Conservation (phyloP, 148 eudicot genomes). For the Tetragonia tetragonoides region DNA sequence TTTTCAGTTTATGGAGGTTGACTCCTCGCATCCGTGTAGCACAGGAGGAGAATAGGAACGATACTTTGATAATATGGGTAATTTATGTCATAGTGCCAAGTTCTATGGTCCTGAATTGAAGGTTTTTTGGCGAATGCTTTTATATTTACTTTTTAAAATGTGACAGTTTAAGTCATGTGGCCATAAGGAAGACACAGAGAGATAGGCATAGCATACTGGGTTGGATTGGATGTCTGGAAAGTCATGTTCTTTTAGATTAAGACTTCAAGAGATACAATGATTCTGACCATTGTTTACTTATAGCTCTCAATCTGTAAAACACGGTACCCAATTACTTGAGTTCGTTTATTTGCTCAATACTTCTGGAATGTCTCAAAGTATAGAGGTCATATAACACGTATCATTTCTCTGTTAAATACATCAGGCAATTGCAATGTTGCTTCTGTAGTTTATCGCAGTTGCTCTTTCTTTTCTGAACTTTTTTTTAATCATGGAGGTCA, state of each 20-base stretch:
- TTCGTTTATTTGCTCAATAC: neutral
- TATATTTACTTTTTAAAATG: no score
- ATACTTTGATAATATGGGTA: neutral
- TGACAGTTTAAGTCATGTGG: no score
- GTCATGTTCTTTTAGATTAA: neutral
- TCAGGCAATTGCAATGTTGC: neutral
- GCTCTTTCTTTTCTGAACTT: neutral
- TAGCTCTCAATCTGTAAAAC: neutral
- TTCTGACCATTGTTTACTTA: neutral
- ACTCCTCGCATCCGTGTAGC: neutral
- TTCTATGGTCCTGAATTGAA: neutral
- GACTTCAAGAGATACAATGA: neutral
- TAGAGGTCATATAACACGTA: slow-evolving; percentile 6
- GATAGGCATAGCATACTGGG: neutral
- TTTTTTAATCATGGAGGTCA: neutral
- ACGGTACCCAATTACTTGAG: neutral
- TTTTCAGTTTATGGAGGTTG: neutral
- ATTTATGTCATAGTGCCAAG: neutral
- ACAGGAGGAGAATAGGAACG: neutral
- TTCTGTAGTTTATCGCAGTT: neutral
- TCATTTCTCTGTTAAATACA: neutral
- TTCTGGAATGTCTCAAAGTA: neutral
- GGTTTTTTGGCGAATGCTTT: neutral
- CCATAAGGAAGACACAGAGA: neutral
- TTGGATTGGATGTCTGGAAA: neutral